Evolutionary conservation across 2,329 filamentous ascomycete species (phyloP).

Genomic region (Fusarium succisae): DNA sequence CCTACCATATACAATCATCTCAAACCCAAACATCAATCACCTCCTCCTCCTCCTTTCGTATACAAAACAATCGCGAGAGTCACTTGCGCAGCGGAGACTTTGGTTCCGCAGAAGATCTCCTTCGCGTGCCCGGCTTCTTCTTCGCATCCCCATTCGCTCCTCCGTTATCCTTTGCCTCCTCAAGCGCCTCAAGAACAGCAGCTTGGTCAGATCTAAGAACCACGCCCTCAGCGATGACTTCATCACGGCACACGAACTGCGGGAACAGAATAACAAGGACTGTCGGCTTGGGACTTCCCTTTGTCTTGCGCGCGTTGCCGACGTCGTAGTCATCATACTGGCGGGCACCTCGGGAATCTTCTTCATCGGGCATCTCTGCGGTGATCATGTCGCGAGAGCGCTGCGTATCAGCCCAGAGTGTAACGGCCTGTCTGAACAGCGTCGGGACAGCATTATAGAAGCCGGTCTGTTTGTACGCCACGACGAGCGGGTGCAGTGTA

Average conservation of each 20-base stretch:
- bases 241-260: slow-evolving; percentile 36
- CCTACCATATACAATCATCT: background rate
- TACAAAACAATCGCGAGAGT: background rate
- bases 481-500: slow-evolving; percentile 33
- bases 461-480: slow-evolving; percentile 36
- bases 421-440: slow-evolving; percentile 39
- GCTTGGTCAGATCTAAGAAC: slow-evolving; percentile 40
- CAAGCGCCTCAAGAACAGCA: slow-evolving; percentile 23
- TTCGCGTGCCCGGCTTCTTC: slow-evolving; percentile 14
- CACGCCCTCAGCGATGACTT: slow-evolving; percentile 38
- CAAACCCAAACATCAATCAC: background rate
- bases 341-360: slow-evolving; percentile 29
- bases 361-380: slow-evolving; percentile 36
- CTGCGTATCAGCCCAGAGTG: slow-evolving; percentile 40
- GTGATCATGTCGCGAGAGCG: slow-evolving; percentile 39
- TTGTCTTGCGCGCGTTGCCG: slow-evolving; percentile 9
- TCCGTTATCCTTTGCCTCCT: slow-evolving; percentile 18
- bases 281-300: background rate
- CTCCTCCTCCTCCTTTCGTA: background rate
- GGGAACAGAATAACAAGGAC: slow-evolving; percentile 40
- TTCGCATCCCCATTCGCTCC: slow-evolving; percentile 17
- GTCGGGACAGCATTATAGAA: slow-evolving; percentile 38
- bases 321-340: slow-evolving; percentile 35
- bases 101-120: slow-evolving; percentile 21
- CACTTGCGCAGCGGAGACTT: slow-evolving; percentile 23